A percentile compares a stretch with the other conserved stretches of the same genome.
phyloP scores from a whole-genome alignment of 331 rosid species.

The Pyrus hybrid region DNA sequence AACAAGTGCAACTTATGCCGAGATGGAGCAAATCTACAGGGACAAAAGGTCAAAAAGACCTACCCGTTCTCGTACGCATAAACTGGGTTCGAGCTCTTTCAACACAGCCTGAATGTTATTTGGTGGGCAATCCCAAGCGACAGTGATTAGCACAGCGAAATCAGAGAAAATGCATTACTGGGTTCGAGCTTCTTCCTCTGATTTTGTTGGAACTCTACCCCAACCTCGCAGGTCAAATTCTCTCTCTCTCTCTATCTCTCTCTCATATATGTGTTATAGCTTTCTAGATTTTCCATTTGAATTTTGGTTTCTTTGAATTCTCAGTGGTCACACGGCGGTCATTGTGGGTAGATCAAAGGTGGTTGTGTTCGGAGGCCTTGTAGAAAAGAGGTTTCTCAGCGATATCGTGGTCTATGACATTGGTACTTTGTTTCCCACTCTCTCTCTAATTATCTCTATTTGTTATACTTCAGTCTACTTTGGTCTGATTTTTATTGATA shows the following conservation, averaged over 20 bases:
- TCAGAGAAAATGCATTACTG: slow-evolving; percentile 64
- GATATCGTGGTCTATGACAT: slow-evolving; percentile 75
- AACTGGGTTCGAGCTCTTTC: no score
- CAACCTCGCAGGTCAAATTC: slow-evolving; percentile 62
- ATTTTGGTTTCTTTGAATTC: slow-evolving; percentile 12
- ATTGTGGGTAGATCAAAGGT: slow-evolving; percentile 81
- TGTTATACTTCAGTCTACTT: background rate
- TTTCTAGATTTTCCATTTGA: background rate
- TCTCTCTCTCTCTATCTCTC: background rate
- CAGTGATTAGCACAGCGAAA: background rate
- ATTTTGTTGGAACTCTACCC: slow-evolving; percentile 72
- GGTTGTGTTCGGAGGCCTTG: slow-evolving; percentile 82
- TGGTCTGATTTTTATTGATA: background rate
- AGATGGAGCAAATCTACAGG: no score
- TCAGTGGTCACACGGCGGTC: slow-evolving; percentile 88
- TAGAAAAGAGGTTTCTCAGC: slow-evolving; percentile 73
- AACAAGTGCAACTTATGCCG: no score
- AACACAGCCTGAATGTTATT: background rate
- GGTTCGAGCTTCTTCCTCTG: slow-evolving; percentile 70
- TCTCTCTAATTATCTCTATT: background rate
- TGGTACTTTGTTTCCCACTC: slow-evolving; percentile 30
- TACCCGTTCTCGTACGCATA: no score
- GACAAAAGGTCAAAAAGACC: background rate
- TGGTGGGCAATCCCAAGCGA: background rate
- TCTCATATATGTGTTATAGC: background rate